Base-by-base conservation (phyloP, 2,329 filamentous ascomycete species). In the Colletotrichum sp. region DNA sequence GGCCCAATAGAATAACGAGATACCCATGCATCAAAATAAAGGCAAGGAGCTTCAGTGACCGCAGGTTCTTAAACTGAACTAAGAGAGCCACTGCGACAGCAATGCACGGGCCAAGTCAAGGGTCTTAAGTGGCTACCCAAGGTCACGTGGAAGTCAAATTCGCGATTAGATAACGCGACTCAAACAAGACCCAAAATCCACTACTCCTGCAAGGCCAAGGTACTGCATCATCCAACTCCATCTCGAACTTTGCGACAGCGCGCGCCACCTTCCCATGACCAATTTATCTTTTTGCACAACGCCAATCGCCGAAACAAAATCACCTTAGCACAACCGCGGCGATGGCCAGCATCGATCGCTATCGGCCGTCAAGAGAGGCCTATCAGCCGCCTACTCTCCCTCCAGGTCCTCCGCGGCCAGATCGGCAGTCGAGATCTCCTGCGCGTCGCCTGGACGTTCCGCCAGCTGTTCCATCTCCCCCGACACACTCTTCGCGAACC, bases 331-430 rank as follows among this genome's bases (percentile, higher is more conserved):
- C 26, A 15, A 34, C 68, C 36, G 68, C 69, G 78, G 79, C 80
- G 79, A 92, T 92, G 91, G 90, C 90, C 78, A 92, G 89, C 82
- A 88, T 92, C 83, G 90, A 92, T 81, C 85, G 89, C 81, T 92
- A 92, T 79, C 87, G 90, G 77, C 90, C 90, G 69, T 86, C 88
- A 67, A 87, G 90, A 76, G 90, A 92, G 82, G 87, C 87, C 78
- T 92, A 92, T 78, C 90, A 91, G 79, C 89, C 90, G 71, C 90
- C 90, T 16, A 83, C 84, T 36, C 80, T 89, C 79, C 86, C 77
- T 77, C 83, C 77, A 80, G 85, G 80, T 80, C 81, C 82, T 78
- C 71, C 70, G 59, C 83, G 82, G 79, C 84, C 83, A 72, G 87
- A 88, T 59, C 87, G 85, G 76, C 81, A 85, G 34, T 89, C 89